phyloP scores from a whole-genome alignment of 164 flowering plant genomes.

The Dillenia turbinata region DNA sequence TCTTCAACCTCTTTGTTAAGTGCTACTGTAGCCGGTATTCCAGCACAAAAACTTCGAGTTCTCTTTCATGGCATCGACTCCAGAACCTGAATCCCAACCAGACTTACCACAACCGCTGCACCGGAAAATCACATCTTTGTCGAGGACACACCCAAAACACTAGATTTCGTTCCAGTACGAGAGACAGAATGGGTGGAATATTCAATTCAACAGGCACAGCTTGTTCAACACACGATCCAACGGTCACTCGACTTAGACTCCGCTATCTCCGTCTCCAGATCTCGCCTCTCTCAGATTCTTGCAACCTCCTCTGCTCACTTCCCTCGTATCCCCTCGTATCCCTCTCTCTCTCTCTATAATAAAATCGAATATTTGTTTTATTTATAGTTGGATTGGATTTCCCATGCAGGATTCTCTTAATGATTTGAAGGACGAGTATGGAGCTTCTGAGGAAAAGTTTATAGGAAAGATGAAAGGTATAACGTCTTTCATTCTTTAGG shows the following conservation, averaged over 20 bases:
- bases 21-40: too few species aligned
- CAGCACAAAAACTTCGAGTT: too few species aligned
- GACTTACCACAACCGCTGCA: too few species aligned
- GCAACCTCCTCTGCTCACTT: constrained; percentile 68
- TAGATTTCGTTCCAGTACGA: neutral
- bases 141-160: constrained; percentile 4
- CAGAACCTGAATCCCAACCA: too few species aligned
- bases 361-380: neutral
- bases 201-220: constrained; percentile 56
- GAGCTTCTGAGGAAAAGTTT: constrained; percentile 47
- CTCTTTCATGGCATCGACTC: too few species aligned
- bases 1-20: too few species aligned
- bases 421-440: constrained; percentile 44
- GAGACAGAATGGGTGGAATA: constrained; percentile 57
- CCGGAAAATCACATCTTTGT: neutral
- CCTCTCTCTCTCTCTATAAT: neutral
- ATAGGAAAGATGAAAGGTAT: constrained; percentile 79
- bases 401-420: constrained; percentile 48
- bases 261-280: constrained; percentile 33
- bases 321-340: constrained; percentile 36
- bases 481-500: neutral
- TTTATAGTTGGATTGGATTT: neutral
- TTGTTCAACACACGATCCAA: constrained; percentile 35
- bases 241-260: constrained; percentile 52
- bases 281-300: constrained; percentile 60